Conservation (phyloP, 257 asterid genomes). For the Linaria vulgaris region DNA sequence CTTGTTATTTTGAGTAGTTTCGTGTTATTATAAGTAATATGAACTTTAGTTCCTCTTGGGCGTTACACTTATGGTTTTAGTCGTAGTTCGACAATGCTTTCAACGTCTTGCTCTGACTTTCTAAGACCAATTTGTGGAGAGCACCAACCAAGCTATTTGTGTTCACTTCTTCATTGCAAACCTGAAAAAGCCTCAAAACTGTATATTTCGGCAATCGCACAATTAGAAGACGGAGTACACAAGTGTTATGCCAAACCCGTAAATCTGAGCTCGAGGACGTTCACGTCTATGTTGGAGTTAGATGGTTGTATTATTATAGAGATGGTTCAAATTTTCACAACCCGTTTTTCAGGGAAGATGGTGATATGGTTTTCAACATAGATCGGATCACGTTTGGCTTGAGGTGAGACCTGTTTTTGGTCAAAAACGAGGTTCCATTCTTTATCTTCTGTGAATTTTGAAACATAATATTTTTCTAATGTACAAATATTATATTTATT, state of each 20-base stretch:
- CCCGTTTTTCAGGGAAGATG: neutral
- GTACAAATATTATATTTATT: no score
- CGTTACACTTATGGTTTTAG: no score
- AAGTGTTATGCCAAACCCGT: neutral
- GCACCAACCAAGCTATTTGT: neutral
- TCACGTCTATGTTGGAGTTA: slow-evolving; percentile 26
- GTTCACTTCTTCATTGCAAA: neutral
- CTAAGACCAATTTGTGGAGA: neutral
- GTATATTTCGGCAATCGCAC: neutral
- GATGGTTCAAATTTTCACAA: slow-evolving; percentile 9
- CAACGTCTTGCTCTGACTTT: no score
- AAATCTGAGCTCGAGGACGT: neutral
- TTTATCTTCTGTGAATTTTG: neutral
- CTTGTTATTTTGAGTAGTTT: no score
- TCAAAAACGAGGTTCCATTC: slow-evolving; percentile 17
- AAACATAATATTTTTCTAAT: no score
- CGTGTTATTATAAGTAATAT: no score
- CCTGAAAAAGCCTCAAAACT: neutral
- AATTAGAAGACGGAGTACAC: neutral
- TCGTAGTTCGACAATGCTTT: no score
- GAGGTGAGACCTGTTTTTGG: neutral
- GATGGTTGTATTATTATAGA: slow-evolving; percentile 33
- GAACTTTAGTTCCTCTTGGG: no score
- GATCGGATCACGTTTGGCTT: slow-evolving; percentile 15
- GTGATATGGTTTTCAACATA: slow-evolving; percentile 15